Evolutionary conservation across 2,329 filamentous ascomycete genomes (phyloP), one percentile per base, ranked within the genome.

Genomic region (Clarireedia paspali): DNA sequence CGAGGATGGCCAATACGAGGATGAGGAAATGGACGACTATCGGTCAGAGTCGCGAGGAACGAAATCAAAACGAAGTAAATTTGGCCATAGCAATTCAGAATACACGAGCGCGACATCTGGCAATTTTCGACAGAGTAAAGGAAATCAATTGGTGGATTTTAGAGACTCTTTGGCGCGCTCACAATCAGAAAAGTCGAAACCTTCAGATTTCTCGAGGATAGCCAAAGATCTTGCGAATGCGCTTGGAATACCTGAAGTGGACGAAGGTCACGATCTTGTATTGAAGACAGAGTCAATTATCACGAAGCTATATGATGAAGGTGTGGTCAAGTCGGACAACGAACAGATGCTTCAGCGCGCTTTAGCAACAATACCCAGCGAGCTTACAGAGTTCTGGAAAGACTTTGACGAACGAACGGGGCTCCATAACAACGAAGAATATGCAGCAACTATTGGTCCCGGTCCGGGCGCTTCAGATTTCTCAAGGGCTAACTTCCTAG

Each of bases 401-500:
- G 72, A 75, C 7, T 77, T 81, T 59, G 44, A 64, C 23, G 61
- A 57, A 44, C 75, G 78, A 36, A 75, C 71, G 55, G 69, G 81
- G 48, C 73, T 76, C 14, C 70, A 72, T 55, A 72, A 74, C 6
- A 75, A 77, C 53, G 76, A 77, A 60, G 81, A 81, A 65, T 77
- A 82, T 53, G 72, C 74, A 42, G 77, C 79, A 20, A 82, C 81
- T 46, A 84, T 90, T 66, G 88, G 85, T 0, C 87, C 83, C 30
- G 82, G 81, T 3, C 73, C 80, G 9, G 72, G 80, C 38, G 78
- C 83, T 1, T 77, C 83, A 4, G 73, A 84, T 5, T 84, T 90
- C 57, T 78, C 84, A 53, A 91, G 92, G 67, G 91, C 91, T 4
- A 80, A 83, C 55, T 95, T 85, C 64, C 69, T 96, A n/a, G 86